These are phyloP conservation scores for Alisma plantagoaquatica DNA, from an alignment of 106 monocot species.

Conservation along the genomic window DNA sequence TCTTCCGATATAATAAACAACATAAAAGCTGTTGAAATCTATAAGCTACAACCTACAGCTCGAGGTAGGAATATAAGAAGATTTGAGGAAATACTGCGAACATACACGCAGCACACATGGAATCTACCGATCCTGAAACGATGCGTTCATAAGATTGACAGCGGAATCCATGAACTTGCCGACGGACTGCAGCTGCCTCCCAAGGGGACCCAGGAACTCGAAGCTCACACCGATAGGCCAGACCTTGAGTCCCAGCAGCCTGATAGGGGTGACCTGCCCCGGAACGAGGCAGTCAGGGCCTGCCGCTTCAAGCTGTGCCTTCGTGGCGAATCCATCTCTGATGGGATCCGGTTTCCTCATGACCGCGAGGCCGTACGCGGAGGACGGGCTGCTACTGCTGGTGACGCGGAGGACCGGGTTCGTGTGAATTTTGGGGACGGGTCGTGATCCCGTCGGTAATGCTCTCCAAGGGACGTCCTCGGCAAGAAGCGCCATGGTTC, in stretches of 20 bases:
- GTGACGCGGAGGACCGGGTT: slow-evolving; percentile 67
- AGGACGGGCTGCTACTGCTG: slow-evolving; percentile 29
- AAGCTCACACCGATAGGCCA: slow-evolving; percentile 74
- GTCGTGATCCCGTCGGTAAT: slow-evolving; percentile 36
- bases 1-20: too few relatives aligned
- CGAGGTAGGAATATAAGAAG: too few relatives aligned
- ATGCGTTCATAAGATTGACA: too few relatives aligned
- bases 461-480: slow-evolving; percentile 89
- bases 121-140: too few relatives aligned
- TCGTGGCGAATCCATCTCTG: slow-evolving; percentile 58
- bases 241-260: slow-evolving; percentile 76
- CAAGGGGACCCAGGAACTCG: slow-evolving; percentile 69
- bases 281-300: slow-evolving; percentile 84
- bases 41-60: too few relatives aligned
- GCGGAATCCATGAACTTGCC: too few relatives aligned
- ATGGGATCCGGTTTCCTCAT: slow-evolving; percentile 58
- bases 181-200: slow-evolving; percentile 42
- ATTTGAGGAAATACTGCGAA: too few relatives aligned
- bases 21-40: too few relatives aligned
- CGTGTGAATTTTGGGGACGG: slow-evolving; percentile 73
- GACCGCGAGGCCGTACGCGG: slow-evolving; percentile 62
- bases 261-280: slow-evolving; percentile 57
- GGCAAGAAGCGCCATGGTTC: slow-evolving; percentile 47
- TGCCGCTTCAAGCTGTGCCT: slow-evolving; percentile 66
- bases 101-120: too few relatives aligned